Conservation (phyloP, 2,329 filamentous ascomycete genomes). For the Aplosporella prunicola region DNA sequence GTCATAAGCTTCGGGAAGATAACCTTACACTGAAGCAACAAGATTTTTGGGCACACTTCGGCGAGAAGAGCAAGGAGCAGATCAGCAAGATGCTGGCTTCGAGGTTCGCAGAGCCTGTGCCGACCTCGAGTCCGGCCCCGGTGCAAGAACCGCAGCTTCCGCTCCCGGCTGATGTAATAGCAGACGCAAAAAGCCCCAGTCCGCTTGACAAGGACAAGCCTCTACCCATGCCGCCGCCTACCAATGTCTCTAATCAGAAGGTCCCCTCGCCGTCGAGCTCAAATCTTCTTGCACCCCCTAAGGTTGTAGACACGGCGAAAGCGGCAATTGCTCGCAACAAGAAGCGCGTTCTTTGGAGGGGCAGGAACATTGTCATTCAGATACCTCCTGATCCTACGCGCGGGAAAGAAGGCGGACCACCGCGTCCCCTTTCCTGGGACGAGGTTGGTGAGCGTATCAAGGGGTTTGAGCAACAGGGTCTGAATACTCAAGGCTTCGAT, state of each 20-base stretch:
- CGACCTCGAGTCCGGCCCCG: too few relatives aligned
- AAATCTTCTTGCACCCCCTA: neutral
- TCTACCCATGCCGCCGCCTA: slow-evolving; percentile 2
- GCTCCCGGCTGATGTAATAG: too few relatives aligned
- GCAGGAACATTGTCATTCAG: slow-evolving; percentile 36
- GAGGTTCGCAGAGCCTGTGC: slow-evolving; percentile 26
- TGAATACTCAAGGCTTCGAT: slow-evolving; percentile 60
- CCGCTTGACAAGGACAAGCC: neutral
- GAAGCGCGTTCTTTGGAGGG: slow-evolving; percentile 37
- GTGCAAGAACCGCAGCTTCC: too few relatives aligned
- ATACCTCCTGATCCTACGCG: slow-evolving; percentile 34
- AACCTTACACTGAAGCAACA: slow-evolving; percentile 43
- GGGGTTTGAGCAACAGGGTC: slow-evolving; percentile 60
- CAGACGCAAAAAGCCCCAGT: too few relatives aligned
- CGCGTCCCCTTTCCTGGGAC: slow-evolving; percentile 35
- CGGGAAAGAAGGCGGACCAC: slow-evolving; percentile 32
- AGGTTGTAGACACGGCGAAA: slow-evolving; percentile 1
- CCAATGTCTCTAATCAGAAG: too few relatives aligned
- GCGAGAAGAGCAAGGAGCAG: slow-evolving; percentile 27
- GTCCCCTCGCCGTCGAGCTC: too few relatives aligned
- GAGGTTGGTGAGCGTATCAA: slow-evolving; percentile 54
- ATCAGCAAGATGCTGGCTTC: slow-evolving; percentile 33
- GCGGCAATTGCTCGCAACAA: slow-evolving; percentile 16
- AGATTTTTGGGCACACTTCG: slow-evolving; percentile 39
- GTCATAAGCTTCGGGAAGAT: slow-evolving; percentile 34